These are phyloP conservation scores for Hypholoma sublateritium DNA, from an alignment of 768 basidiomycete species.

Conservation along the genomic window DNA sequence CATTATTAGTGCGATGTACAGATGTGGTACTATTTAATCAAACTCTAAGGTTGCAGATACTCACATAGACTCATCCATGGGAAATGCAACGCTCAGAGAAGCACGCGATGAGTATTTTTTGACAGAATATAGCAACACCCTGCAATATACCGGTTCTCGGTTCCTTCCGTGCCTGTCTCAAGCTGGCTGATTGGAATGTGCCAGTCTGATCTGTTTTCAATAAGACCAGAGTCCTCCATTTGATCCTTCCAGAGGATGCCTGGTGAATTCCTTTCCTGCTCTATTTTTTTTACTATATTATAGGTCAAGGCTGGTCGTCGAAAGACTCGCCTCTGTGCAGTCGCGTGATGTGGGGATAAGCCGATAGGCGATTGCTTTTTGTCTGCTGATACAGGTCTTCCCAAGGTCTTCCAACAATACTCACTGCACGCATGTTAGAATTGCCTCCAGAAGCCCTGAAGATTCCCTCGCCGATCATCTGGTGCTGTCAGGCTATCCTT, in stretches of 20 bases:
- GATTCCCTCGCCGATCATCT: neutral
- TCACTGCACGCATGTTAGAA: too few relatives aligned
- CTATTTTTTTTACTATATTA: neutral
- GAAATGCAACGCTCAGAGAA: constrained; percentile 5
- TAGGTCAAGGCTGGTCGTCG: neutral
- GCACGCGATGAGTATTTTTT: constrained; percentile 8
- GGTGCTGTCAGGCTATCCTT: neutral
- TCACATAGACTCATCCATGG: neutral
- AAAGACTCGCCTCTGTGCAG: neutral
- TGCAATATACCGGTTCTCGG: neutral
- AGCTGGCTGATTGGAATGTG: neutral
- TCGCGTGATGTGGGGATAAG: neutral
- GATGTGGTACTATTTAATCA: neutral
- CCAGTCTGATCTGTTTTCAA: neutral
- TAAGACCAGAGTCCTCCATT: neutral
- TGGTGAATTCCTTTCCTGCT: neutral
- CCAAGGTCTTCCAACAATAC: neutral
- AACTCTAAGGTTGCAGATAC: neutral
- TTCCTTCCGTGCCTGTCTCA: neutral
- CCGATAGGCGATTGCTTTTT: neutral
- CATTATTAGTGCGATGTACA: constrained; percentile 3
- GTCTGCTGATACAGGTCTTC: neutral
- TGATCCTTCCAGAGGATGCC: neutral
- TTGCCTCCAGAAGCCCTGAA: neutral
- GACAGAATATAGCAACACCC: constrained; percentile 16